Percentiles rank a stretch among this genome's conserved stretches.
These are phyloP conservation scores for Aureobasidium musti DNA, from an alignment of 2,329 filamentous ascomycete species.

Conservation along the genomic window DNA sequence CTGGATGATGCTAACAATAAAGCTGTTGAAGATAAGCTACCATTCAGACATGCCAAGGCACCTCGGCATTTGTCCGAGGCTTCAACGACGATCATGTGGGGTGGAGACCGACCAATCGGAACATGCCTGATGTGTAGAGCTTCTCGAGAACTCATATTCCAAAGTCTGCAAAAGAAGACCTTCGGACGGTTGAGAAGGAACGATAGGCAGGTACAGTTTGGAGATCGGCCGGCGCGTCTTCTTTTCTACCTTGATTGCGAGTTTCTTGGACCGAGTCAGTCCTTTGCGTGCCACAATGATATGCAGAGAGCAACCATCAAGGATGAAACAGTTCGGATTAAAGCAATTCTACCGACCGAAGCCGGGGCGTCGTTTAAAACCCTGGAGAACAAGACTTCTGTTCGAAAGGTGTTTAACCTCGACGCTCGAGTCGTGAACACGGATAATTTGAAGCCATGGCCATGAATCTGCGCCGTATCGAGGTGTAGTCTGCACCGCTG, in stretches of 20 bases:
- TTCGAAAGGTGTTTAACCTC: conserved; percentile 16
- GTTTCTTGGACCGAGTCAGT: neutral
- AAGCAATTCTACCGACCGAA: conserved; percentile 27
- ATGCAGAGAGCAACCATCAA: conserved; percentile 4
- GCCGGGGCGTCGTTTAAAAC: conserved; percentile 19
- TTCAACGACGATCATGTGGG: conserved; percentile 15
- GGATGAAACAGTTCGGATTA: conserved; percentile 20
- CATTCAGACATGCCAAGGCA: neutral
- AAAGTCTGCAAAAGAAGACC: neutral
- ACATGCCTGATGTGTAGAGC: conserved; percentile 17
- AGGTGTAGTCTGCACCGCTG: neutral
- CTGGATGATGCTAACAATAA: too few species aligned
- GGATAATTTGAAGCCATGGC: conserved; percentile 13
- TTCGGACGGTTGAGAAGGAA: conserved; percentile 1
- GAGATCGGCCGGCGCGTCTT: conserved; percentile 6
- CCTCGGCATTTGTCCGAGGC: neutral
- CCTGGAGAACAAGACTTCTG: conserved; percentile 1
- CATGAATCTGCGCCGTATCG: neutral
- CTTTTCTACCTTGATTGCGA: conserved; percentile 8
- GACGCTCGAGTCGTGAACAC: conserved; percentile 3
- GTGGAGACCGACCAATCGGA: conserved; percentile 12
- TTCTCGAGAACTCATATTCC: neutral
- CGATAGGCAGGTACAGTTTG: neutral
- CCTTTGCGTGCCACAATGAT: neutral
- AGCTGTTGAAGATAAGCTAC: too few species aligned